Conservation (phyloP, 441 rosid species). For the Hura crepitans region DNA sequence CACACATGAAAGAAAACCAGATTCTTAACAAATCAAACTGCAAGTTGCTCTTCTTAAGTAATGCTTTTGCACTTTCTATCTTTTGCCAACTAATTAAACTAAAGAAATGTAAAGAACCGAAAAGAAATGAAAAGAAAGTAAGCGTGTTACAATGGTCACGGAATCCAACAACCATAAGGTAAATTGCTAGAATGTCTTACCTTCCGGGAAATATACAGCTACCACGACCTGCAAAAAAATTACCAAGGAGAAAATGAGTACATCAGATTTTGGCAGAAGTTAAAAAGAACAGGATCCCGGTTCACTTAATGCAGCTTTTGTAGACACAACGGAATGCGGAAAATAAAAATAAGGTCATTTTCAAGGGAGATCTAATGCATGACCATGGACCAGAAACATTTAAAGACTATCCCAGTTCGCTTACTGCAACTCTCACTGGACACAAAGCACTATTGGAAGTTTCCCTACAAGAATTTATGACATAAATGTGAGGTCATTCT, state of each 20-base stretch:
- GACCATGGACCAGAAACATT: no score
- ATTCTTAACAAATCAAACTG: not conserved
- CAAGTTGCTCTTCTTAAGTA: slow-evolving; percentile 4
- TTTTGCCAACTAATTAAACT: not conserved
- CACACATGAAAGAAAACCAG: slow-evolving; percentile 10
- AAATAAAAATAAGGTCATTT: no score
- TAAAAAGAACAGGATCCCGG: not conserved
- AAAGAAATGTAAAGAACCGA: slow-evolving; percentile 8
- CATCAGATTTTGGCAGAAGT: slow-evolving; percentile 5
- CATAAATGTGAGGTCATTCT: slow-evolving; percentile 15
- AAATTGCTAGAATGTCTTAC: slow-evolving; percentile 33
- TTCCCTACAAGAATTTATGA: slow-evolving; percentile 21
- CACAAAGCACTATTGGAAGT: slow-evolving; percentile 23
- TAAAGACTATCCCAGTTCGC: not conserved
- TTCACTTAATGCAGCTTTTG: not conserved
- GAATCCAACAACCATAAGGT: slow-evolving; percentile 1
- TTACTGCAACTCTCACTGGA: not conserved
- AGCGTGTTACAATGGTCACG: not conserved
- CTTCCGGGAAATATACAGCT: slow-evolving; percentile 95
- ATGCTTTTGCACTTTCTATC: slow-evolving; percentile 17
- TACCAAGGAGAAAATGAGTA: slow-evolving; percentile 19
- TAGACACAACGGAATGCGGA: not conserved
- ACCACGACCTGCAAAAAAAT: slow-evolving; percentile 75
- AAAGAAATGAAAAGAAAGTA: not conserved
- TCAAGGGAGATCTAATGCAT: no score